Evolutionary conservation across 192 early-diverging fungal genomes (phyloP).

Genomic region (Thamnidium elegans): DNA sequence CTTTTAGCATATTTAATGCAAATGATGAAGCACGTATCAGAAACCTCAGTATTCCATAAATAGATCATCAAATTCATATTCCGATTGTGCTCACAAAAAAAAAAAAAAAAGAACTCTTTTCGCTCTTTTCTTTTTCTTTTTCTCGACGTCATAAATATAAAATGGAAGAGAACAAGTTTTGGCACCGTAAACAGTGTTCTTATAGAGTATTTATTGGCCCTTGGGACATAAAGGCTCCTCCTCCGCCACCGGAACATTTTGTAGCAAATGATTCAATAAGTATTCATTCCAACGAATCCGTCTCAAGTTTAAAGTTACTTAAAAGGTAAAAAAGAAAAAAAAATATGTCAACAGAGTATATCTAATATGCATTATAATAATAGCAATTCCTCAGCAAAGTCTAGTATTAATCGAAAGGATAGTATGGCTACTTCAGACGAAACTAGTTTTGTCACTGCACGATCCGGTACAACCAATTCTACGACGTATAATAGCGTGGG

Average conservation of each 20-base stretch:
- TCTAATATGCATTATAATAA: neutral
- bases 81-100: no score
- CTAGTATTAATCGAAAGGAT: neutral
- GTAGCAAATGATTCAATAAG: neutral
- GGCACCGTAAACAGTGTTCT: constrained; percentile 13
- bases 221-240: constrained; percentile 8
- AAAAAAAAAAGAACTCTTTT: no score
- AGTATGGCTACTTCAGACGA: neutral
- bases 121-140: constrained; percentile 2
- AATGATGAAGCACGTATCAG: no score
- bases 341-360: neutral
- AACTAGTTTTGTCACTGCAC: constrained; percentile 2
- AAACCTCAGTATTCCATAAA: no score
- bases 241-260: neutral
- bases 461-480: neutral
- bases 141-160: neutral
- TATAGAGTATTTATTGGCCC: constrained; percentile 26
- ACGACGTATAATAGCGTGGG: neutral
- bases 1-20: no score
- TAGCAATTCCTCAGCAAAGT: neutral
- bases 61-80: no score
- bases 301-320: neutral
- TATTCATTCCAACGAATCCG: neutral
- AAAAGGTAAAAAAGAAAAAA: neutral
- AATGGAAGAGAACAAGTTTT: neutral